phyloP scores from a whole-genome alignment of 345 rosid genomes.

The Mercurialis annua region DNA sequence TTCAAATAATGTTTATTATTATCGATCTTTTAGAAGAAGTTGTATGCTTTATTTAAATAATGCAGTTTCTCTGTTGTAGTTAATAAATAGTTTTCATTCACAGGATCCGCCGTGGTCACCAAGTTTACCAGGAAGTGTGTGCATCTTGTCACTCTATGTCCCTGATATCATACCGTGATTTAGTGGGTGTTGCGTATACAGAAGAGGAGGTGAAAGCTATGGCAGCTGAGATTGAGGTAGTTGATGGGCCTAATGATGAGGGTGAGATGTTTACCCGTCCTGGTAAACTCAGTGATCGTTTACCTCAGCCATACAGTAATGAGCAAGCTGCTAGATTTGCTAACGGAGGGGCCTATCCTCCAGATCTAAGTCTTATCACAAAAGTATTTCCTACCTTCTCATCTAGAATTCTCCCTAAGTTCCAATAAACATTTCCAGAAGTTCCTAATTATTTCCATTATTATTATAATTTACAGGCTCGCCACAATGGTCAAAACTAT shows the following conservation, averaged over 20 bases:
- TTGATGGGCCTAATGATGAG: conserved; percentile 99
- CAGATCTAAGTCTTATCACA: conserved; percentile 97
- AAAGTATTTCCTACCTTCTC: conserved; percentile 51
- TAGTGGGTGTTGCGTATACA: conserved; percentile 97
- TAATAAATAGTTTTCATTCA: conserved; percentile 21
- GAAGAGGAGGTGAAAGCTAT: conserved; percentile 98
- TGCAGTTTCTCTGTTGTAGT: background rate
- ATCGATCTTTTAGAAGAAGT: background rate
- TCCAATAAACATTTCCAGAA: conserved; percentile 1
- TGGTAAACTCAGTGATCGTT: conserved; percentile 96
- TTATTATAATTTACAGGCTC: conserved; percentile 93
- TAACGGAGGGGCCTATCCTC: conserved; percentile 99
- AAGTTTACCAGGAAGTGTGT: conserved; percentile 95
- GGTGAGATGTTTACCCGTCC: conserved; percentile 99
- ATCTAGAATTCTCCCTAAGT: conserved; percentile 3
- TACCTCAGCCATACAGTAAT: conserved; percentile 86
- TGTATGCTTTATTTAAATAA: background rate
- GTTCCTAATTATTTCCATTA: conserved; percentile 14
- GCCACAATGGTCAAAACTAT: conserved; percentile 97
- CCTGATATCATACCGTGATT: conserved; percentile 82
- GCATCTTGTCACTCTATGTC: conserved; percentile 99
- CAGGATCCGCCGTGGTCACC: conserved; percentile 99
- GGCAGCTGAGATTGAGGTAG: conserved; percentile 99
- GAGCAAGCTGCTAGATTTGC: conserved; percentile 99
- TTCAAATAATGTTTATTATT: background rate